Base-by-base conservation (phyloP, 495 filamentous ascomycete genomes). In the Halenospora varia region DNA sequence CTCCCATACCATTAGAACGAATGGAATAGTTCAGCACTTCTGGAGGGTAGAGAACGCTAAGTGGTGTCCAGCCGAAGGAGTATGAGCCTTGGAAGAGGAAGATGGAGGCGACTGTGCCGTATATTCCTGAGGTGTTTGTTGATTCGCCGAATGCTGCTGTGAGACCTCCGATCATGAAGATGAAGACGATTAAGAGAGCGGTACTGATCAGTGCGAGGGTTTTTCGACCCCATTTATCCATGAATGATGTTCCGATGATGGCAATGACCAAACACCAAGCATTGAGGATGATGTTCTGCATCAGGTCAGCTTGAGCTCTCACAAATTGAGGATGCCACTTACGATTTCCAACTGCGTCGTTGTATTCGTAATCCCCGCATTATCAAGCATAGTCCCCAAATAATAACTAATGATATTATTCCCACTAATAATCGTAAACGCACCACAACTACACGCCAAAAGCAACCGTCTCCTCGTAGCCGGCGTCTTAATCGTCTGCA, bases 191-290 rank as follows among this genome's bases (percentile, higher is more conserved):
- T 18, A 70, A 52, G 18, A 9, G 4, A 15, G 2, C 18, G 35
- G 67, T 57, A 10, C 65, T 66, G 11, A 71, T 48, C 10, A 72
- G 53, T 2, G 66, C 70, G 18, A 84, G 73, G 1, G 71, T 72
- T 1, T 83, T 79, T 26, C 85, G 81, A 22, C 88, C 83, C 53
- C 88, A 72, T 18, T 79, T 72, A 49, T 92, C 88, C 0, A 82
- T 81, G 61, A 86, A 76, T 55, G 71, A 70, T 4, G 89, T 83
- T 9, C 87, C 88, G 24, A 77, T 66, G 15, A 86, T 70, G 2
- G 88, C 85, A 51, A 79, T 82, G n/a, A 84, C 66, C 25, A 89
- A 73, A 25, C 78, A 76, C 10, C 80, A 80, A 64, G 88, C 84
- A 53, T 85, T 71, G 25, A 77, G 78, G 55, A 79, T 81, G 54